Evolutionary conservation across 2,329 filamentous ascomycete species (phyloP).

Genomic region (Colletotrichum nymphaeae): DNA sequence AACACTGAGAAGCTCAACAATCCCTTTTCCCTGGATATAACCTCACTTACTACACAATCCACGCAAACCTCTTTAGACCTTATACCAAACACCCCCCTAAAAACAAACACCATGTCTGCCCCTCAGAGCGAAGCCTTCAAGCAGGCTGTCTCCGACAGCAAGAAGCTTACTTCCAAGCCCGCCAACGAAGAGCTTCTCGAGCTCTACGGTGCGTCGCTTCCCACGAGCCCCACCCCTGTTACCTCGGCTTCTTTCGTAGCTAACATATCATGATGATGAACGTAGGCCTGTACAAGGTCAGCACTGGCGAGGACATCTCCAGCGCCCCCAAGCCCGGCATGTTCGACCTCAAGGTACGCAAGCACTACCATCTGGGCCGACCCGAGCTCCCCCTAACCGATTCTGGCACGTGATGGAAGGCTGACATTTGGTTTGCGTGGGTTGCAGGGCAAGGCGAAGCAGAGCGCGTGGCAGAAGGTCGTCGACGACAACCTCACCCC

Average conservation of each 20-base stretch:
- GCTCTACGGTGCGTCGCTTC: constrained; percentile 63
- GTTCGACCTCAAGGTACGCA: constrained; percentile 75
- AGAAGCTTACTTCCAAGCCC: constrained; percentile 75
- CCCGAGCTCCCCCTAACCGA: background rate
- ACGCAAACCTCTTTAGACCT: background rate
- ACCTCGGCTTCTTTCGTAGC: background rate
- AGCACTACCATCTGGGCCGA: background rate
- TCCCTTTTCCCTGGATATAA: constrained; percentile 8
- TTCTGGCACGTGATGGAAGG: constrained; percentile 1
- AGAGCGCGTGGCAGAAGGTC: constrained; percentile 79
- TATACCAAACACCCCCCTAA: background rate
- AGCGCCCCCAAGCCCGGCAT: constrained; percentile 71
- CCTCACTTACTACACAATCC: constrained; percentile 2
- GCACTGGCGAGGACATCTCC: constrained; percentile 66
- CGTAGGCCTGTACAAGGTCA: constrained; percentile 69
- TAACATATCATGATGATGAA: constrained; percentile 20
- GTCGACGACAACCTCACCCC: constrained; percentile 71
- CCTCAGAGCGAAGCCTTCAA: constrained; percentile 61
- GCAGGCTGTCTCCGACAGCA: constrained; percentile 70
- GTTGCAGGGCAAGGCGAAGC: constrained; percentile 81
- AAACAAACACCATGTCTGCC: constrained; percentile 51
- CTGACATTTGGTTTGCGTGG: constrained; percentile 14
- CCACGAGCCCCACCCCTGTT: background rate
- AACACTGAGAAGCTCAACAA: constrained; percentile 34
- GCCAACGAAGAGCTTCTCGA: constrained; percentile 73